Conservation (phyloP, 495 filamentous ascomycete genomes). For the Echria macrotheca region DNA sequence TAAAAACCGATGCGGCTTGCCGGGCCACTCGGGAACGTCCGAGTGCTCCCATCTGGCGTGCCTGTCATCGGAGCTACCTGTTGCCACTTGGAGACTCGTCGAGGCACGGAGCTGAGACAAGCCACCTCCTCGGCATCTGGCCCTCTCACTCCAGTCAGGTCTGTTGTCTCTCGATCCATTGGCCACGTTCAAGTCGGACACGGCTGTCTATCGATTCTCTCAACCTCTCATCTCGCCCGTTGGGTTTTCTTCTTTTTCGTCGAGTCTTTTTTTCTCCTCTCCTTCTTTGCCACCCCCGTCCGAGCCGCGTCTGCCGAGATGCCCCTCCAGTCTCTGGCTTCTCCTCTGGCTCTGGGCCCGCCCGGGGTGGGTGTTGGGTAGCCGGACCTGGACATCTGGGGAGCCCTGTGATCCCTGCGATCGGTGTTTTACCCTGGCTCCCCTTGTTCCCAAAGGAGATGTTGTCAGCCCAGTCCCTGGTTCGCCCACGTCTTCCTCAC, state of each 20-base stretch:
- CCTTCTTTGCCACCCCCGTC: not conserved
- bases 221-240: constrained; percentile 11
- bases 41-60: not conserved
- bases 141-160: constrained; percentile 15
- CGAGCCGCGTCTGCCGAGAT: not conserved
- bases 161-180: constrained; percentile 7
- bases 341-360: not conserved
- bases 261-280: constrained; percentile 8
- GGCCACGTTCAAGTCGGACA: no score
- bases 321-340: not conserved
- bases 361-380: constrained; percentile 2
- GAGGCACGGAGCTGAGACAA: constrained; percentile 28
- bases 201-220: no score
- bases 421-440: constrained; percentile 24
- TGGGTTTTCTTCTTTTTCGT: constrained; percentile 4
- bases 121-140: constrained; percentile 27
- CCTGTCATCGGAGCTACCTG: constrained; percentile 6
- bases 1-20: no score
- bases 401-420: constrained; percentile 20
- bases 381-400: constrained; percentile 16
- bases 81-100: constrained; percentile 17
- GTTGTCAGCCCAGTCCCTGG: constrained; percentile 20
- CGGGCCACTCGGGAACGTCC: no score
- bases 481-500: constrained; percentile 16
- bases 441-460: constrained; percentile 17